Percentiles rank a stretch among this genome's conserved stretches.
Conservation (phyloP, 179 eudicot species). For the Corrigiola litoralis region DNA sequence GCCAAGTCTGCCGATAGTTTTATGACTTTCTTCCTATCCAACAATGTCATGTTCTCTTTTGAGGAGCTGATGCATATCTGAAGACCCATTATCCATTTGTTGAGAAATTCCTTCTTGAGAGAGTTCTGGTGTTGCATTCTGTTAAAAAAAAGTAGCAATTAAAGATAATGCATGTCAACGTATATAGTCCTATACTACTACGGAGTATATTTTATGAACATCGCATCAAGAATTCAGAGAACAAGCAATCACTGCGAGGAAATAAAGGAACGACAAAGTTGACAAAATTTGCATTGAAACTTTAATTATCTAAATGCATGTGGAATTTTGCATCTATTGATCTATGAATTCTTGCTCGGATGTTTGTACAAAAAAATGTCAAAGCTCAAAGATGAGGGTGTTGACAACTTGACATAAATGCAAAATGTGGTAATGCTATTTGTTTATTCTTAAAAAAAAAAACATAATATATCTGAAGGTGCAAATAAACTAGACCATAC, state of each 20-base stretch:
- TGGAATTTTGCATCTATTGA: neutral
- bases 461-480: too few relatives aligned
- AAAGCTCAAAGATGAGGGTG: too few relatives aligned
- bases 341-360: too few relatives aligned
- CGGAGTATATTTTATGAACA: too few relatives aligned
- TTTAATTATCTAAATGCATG: slow-evolving; percentile 1
- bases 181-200: too few relatives aligned
- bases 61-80: slow-evolving; percentile 15
- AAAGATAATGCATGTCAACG: slow-evolving; percentile 10
- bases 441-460: too few relatives aligned
- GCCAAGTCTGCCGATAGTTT: slow-evolving; percentile 27
- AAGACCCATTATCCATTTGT: slow-evolving; percentile 24
- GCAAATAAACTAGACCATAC: too few relatives aligned
- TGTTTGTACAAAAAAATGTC: too few relatives aligned
- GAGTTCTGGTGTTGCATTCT: slow-evolving; percentile 22
- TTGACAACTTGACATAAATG: too few relatives aligned
- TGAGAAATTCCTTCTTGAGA: slow-evolving; percentile 23
- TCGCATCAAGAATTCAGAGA: too few relatives aligned
- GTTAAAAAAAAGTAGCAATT: neutral
- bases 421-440: too few relatives aligned
- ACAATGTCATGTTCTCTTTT: slow-evolving; percentile 14
- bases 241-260: slow-evolving; percentile 3
- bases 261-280: neutral
- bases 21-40: slow-evolving; percentile 26
- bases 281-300: neutral